Evolutionary conservation across 2,329 filamentous ascomycete genomes (phyloP).

Genomic region (Cladosporium halotolerans): DNA sequence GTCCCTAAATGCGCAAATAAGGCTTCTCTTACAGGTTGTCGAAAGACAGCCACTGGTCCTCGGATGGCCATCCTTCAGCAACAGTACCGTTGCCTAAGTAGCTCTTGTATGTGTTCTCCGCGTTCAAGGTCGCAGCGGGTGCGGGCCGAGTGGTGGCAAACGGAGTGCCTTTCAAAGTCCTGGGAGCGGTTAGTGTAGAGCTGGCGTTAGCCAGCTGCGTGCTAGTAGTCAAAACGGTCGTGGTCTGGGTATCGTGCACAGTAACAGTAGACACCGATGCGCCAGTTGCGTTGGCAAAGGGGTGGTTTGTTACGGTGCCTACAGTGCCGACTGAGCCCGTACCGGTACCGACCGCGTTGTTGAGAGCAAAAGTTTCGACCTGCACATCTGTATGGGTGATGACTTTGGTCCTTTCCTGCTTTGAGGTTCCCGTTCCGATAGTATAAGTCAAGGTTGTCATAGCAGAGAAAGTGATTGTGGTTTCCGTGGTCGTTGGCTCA

Average conservation of each 20-base stretch:
- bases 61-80: slow-evolving; percentile 23
- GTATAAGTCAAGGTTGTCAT: slow-evolving; percentile 13
- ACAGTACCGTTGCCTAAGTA: slow-evolving; percentile 19
- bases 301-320: not conserved
- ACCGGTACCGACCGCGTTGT: slow-evolving; percentile 10
- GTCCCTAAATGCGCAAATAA: not conserved
- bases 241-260: slow-evolving; percentile 11
- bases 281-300: not conserved
- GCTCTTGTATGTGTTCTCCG: slow-evolving; percentile 17
- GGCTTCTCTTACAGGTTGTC: slow-evolving; percentile 25
- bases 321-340: slow-evolving; percentile 10
- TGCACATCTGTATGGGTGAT: slow-evolving; percentile 14
- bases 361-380: slow-evolving; percentile 12
- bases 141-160: not conserved
- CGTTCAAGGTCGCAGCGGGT: not conserved
- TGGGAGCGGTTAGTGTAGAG: slow-evolving; percentile 8
- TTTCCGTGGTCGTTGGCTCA: not conserved
- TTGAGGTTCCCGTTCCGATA: slow-evolving; percentile 8
- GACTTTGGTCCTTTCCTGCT: slow-evolving; percentile 9
- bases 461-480: not conserved
- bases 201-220: slow-evolving; percentile 10
- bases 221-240: slow-evolving; percentile 11
- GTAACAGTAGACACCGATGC: slow-evolving; percentile 10
- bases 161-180: not conserved
- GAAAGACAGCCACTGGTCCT: slow-evolving; percentile 22